Base-by-base conservation (phyloP, 2,329 filamentous ascomycete species). In the Ophiocordyceps camponoti-leonardi region DNA sequence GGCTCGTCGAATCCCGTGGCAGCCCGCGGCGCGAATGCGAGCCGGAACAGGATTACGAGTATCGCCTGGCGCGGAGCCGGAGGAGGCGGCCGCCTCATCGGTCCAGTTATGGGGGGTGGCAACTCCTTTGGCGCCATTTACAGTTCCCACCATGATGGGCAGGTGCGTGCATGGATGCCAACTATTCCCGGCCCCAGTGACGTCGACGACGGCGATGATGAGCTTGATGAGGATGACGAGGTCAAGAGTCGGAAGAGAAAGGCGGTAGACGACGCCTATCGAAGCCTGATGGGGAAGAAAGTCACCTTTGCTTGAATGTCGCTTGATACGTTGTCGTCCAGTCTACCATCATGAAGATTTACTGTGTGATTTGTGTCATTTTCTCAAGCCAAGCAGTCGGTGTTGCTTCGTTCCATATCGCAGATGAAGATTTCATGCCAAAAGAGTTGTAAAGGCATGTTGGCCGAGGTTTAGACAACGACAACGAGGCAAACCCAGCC, bases 401-500 rank as follows among this genome's bases (percentile, higher is more conserved):
- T n/a, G 16, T 14, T 33, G 31, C 5, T 6, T 39, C 10, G n/a
- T 10, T 18, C 35, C 6, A 18, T 20, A 11, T 39, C 35, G 35
- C n/a, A 39, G 35, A 19, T 19, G 6, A 18, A 39, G n/a, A 4
- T 7, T 12, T 3, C 11, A 19, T 5, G 35, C 18, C 1, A 39
- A 20, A 39, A 19, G n/a, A n/a, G n/a, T 2, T 10, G 11, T 11
- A 18, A 39, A 10, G n/a, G 18, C 35, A 12, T 19, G 11, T 19
- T 39, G n/a, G 2, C 20, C 33, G 6, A 23, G 39, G 28, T 30
- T 19, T 16, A 19, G 67, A 93, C 81, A 19, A 80, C 72, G 6
- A 95, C 75, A 45, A 86, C 83, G 40, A 95, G 63, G 61, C 86
- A 86, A 23, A 94, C 62, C 82, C 88, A 98, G 0, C 92, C 92